phyloP scores from a whole-genome alignment of 495 filamentous ascomycete species.

The Filosporella fistucella region DNA sequence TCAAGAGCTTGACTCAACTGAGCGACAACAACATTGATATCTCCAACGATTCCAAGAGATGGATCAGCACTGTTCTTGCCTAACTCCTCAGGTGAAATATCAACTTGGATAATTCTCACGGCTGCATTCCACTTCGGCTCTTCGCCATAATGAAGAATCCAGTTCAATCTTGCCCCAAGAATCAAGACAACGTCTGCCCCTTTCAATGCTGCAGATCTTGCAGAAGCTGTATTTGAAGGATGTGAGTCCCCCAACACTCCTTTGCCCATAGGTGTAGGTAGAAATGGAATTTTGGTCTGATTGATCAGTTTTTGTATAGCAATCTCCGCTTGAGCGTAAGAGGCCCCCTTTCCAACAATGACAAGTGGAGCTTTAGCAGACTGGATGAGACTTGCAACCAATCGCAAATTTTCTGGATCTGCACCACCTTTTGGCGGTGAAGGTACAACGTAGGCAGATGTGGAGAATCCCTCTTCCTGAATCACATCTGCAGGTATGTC shows the following conservation, averaged over 20 bases:
- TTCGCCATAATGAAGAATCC: conserved; percentile 61
- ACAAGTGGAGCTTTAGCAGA: conserved; percentile 50
- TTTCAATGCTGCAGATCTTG: conserved; percentile 52
- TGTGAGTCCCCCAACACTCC: conserved; percentile 56
- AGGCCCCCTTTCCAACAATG: conserved; percentile 58
- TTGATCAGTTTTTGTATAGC: conserved; percentile 45
- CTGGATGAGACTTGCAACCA: conserved; percentile 42
- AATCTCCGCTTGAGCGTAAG: conserved; percentile 50
- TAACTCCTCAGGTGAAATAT: conserved; percentile 54
- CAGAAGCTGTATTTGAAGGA: conserved; percentile 48
- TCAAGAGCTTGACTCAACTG: conserved; percentile 39
- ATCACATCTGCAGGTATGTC: conserved; percentile 62
- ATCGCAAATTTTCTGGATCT: conserved; percentile 37
- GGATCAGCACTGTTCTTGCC: conserved; percentile 44
- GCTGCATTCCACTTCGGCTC: conserved; percentile 50
- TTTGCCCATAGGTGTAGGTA: conserved; percentile 63
- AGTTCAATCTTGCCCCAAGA: conserved; percentile 58
- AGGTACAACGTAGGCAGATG: conserved; percentile 24
- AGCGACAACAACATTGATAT: conserved; percentile 45
- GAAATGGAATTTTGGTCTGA: conserved; percentile 50
- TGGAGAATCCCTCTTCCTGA: conserved; percentile 31
- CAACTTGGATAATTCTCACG: conserved; percentile 56
- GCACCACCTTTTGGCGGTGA: conserved; percentile 38
- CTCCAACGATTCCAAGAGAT: conserved; percentile 45
- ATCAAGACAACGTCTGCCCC: conserved; percentile 56